phyloP scores from a whole-genome alignment of 331 rosid genomes.

The Pyrus hybrid region DNA sequence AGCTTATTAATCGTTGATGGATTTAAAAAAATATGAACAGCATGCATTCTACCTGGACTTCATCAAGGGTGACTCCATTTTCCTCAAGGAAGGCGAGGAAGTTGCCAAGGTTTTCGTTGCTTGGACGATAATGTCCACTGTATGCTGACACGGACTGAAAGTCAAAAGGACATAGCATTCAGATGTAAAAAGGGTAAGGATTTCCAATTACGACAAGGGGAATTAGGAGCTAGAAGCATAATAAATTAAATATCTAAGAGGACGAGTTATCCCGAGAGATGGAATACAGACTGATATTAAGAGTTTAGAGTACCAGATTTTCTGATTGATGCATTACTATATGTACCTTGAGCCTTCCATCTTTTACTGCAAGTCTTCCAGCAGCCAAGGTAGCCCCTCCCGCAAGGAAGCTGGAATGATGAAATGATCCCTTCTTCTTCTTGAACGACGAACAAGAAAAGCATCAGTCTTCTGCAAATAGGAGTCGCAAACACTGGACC shows the following conservation, averaged over 20 bases:
- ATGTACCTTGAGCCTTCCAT: constrained; percentile 9
- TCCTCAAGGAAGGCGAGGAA: constrained; percentile 27
- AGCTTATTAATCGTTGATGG: neutral
- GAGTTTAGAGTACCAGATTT: too few relatives aligned
- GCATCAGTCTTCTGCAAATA: neutral
- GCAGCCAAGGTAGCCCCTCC: constrained; percentile 20
- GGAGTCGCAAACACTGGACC: neutral
- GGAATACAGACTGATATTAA: too few relatives aligned
- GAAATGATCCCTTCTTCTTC: constrained; percentile 21
- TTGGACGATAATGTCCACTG: constrained; percentile 37
- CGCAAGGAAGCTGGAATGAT: constrained; percentile 25
- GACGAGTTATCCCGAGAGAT: too few relatives aligned
- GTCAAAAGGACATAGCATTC: neutral
- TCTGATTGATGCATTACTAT: too few relatives aligned
- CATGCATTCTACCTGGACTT: constrained; percentile 19
- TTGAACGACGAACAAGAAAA: neutral
- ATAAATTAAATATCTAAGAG: too few relatives aligned
- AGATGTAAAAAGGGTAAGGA: neutral
- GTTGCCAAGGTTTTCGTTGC: constrained; percentile 18
- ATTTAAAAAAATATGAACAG: neutral
- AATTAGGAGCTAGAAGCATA: too few relatives aligned
- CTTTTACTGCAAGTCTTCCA: constrained; percentile 1
- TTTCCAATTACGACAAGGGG: neutral
- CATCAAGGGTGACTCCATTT: constrained; percentile 22
- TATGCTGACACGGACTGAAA: constrained; percentile 28